Conservation (phyloP, 495 filamentous ascomycete species). For the Aspergillus ostianus region DNA sequence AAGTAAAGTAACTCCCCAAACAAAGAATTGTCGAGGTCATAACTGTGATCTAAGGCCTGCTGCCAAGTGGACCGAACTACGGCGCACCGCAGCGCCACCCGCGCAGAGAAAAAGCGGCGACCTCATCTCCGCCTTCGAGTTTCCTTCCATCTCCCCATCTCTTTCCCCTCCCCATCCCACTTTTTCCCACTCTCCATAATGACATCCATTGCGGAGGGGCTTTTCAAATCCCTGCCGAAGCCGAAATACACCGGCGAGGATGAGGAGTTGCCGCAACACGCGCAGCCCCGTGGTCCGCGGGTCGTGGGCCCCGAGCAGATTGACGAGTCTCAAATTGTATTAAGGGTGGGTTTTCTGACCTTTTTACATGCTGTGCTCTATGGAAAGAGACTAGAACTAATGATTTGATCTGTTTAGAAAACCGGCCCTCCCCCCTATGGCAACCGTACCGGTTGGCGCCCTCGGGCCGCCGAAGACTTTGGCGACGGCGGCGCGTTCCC, state of each 20-base stretch:
- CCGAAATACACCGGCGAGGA: slow-evolving; percentile 86
- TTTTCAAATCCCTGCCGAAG: slow-evolving; percentile 81
- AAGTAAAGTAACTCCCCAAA: too few relatives aligned
- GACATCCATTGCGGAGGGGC: slow-evolving; percentile 70
- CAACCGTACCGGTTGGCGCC: slow-evolving; percentile 83
- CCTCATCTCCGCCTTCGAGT: background rate
- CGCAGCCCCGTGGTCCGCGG: slow-evolving; percentile 72
- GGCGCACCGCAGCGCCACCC: background rate
- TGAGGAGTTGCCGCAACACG: slow-evolving; percentile 71
- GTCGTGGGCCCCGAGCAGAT: slow-evolving; percentile 74
- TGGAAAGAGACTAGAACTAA: background rate
- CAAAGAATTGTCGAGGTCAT: background rate
- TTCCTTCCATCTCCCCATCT: background rate
- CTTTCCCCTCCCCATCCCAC: slow-evolving; percentile 2
- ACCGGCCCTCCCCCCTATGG: slow-evolving; percentile 84
- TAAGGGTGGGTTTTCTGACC: slow-evolving; percentile 59
- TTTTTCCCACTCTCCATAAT: slow-evolving; percentile 41
- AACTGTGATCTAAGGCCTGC: too few relatives aligned
- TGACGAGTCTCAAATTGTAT: slow-evolving; percentile 81
- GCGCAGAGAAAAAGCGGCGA: background rate
- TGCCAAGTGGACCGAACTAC: background rate
- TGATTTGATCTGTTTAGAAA: slow-evolving; percentile 49
- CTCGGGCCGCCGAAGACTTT: slow-evolving; percentile 82
- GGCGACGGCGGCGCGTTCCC: slow-evolving; percentile 96
- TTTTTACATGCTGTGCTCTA: background rate